phyloP scores from a whole-genome alignment of 2,329 filamentous ascomycete species.

The Proliferodiscus dingleyae region DNA sequence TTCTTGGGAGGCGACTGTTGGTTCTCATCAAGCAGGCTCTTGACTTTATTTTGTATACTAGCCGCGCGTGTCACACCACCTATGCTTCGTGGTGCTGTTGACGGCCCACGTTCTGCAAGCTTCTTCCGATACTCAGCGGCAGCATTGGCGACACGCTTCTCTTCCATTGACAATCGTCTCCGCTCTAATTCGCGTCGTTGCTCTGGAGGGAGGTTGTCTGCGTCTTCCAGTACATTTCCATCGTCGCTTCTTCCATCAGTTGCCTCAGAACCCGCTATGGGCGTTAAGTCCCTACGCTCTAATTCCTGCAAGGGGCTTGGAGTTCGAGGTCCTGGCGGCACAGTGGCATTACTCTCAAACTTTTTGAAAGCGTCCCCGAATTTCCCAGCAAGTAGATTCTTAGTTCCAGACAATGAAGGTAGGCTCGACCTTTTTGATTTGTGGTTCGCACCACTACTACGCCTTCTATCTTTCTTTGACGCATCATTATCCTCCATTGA shows the following conservation, averaged over 20 bases:
- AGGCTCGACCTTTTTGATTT: constrained; percentile 70
- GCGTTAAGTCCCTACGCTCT: constrained; percentile 48
- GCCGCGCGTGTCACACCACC: constrained; percentile 62
- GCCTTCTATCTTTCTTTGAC: constrained; percentile 46
- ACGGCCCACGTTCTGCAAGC: constrained; percentile 57
- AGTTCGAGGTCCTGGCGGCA: constrained; percentile 39
- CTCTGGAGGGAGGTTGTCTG: constrained; percentile 74
- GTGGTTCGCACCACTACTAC: constrained; percentile 47
- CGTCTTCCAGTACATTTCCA: constrained; percentile 57
- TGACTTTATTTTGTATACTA: constrained; percentile 89
- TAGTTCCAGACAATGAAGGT: constrained; percentile 65
- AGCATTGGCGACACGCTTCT: constrained; percentile 81
- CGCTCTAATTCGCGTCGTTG: constrained; percentile 87
- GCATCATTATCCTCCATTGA: constrained; percentile 63
- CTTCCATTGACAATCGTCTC: constrained; percentile 75
- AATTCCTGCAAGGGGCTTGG: constrained; percentile 37
- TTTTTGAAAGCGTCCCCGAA: constrained; percentile 93
- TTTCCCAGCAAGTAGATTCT: constrained; percentile 77
- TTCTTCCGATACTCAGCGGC: constrained; percentile 82
- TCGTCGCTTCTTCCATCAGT: constrained; percentile 66
- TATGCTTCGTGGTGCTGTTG: constrained; percentile 48
- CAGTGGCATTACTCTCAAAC: constrained; percentile 58
- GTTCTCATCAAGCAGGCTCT: constrained; percentile 77
- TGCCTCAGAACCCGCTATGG: constrained; percentile 72
- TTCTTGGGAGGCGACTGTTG: constrained; percentile 56